Percentiles rank a stretch among this genome's conserved stretches.
These are phyloP conservation scores for Hanseniaspora valbyensis DNA, from an alignment of 805 yeast genomes.

Conservation along the genomic window DNA sequence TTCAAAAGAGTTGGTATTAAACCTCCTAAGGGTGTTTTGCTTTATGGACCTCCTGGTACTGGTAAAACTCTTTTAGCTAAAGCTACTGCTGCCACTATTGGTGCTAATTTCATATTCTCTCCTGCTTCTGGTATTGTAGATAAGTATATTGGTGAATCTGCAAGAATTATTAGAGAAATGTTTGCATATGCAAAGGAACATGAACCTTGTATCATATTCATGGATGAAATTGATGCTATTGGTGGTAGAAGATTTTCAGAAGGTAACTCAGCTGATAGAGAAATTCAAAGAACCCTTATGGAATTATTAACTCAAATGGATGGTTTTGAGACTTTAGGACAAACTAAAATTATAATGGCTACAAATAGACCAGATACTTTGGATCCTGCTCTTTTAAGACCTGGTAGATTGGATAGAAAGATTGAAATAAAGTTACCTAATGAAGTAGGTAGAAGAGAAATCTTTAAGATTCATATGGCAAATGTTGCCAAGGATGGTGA, in stretches of 20 bases:
- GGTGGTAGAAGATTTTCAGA: slow-evolving; percentile 97
- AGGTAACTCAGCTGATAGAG: slow-evolving; percentile 98
- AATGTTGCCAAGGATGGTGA: slow-evolving; percentile 85
- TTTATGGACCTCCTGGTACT: slow-evolving; percentile 98
- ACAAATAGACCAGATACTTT: slow-evolving; percentile 98
- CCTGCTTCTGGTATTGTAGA: slow-evolving; percentile 98
- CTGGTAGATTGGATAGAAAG: slow-evolving; percentile 94
- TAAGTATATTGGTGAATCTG: slow-evolving; percentile 95
- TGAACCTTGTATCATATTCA: slow-evolving; percentile 93
- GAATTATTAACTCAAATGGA: slow-evolving; percentile 96
- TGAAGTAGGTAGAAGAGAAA: slow-evolving; percentile 88
- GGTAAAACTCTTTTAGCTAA: slow-evolving; percentile 93
- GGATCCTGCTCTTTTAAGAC: slow-evolving; percentile 93
- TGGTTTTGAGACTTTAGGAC: slow-evolving; percentile 93
- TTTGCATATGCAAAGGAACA: slow-evolving; percentile 95
- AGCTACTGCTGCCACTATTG: slow-evolving; percentile 97
- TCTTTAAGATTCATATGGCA: slow-evolving; percentile 84
- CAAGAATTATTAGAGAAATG: slow-evolving; percentile 94
- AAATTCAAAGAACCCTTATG: slow-evolving; percentile 95
- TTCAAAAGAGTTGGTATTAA: slow-evolving; percentile 92
- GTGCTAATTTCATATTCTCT: slow-evolving; percentile 94
- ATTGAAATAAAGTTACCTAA: slow-evolving; percentile 92
- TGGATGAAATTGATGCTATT: slow-evolving; percentile 98
- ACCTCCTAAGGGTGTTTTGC: slow-evolving; percentile 95
- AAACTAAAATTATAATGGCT: slow-evolving; percentile 96